Base-by-base conservation (phyloP, 495 filamentous ascomycete species). In the Xylaria castorea region DNA sequence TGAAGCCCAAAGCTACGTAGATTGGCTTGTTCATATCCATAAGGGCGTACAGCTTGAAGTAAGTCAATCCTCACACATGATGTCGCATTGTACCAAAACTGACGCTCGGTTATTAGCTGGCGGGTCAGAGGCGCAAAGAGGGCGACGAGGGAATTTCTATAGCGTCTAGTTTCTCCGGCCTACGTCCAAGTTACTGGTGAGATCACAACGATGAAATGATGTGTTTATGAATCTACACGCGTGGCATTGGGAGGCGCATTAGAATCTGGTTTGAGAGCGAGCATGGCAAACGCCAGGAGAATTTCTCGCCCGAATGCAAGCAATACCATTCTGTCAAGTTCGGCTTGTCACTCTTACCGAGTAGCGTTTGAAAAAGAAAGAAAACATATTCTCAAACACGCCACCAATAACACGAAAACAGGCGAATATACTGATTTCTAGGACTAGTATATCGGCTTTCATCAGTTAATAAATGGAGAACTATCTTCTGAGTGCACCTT, bases 21-120 rank as follows among this genome's bases (percentile, higher is more conserved):
- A 99, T 83, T 99, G 96, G 96, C 82, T 99, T 81, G 96, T 99
- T 67, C 94, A 97, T 82, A 84, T 98, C 63, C 96, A 99, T 79
- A 91, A 94, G 75, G 91, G 92, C 77, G 93, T 98, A 72, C 94
- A 97, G 80, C 82, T 97, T 70, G 95, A 98, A 87, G 91, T 91
- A 78, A 81, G 89, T 83, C 44, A 9, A 67, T 63, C 51, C 51
- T 51, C 27, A 27, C 5, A 55, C 18, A 36, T 44, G 34, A 7
- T 50, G 9, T 73, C 3, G 34, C 27, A 12, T 50, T 57, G n/a
- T 18, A 46, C 16, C 51, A 5, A 36, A 57, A 67, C 61, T 64
- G 69, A 70, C 55, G 25, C 8, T 42, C 46, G 57, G 66, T 36
- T 27, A 63, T 42, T 64, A 68, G 71, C 16, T 81, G 72, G 75